Conservation (phyloP, 2,329 filamentous ascomycete species). For the Paecilomyces variotii region DNA sequence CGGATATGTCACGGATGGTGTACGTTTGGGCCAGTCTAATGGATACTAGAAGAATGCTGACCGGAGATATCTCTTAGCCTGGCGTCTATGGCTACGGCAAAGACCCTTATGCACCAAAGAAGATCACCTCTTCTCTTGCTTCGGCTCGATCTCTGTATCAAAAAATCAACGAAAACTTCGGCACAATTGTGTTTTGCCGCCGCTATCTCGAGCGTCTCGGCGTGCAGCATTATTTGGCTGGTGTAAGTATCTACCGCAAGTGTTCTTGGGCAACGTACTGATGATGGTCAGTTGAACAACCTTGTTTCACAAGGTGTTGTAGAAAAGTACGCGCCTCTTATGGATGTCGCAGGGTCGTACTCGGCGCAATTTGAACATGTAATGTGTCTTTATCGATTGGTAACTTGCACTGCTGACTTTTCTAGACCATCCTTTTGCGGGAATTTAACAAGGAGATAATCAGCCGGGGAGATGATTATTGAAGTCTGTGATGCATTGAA, state of each 20-base stretch:
- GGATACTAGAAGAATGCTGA: slow-evolving; percentile 6
- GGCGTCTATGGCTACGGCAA: slow-evolving; percentile 48
- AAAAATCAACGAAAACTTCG: slow-evolving; percentile 55
- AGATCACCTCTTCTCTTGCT: slow-evolving; percentile 34
- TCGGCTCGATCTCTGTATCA: slow-evolving; percentile 51
- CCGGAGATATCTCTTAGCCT: slow-evolving; percentile 20
- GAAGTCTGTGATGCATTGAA: not conserved
- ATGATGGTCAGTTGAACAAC: slow-evolving; percentile 43
- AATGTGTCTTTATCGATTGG: slow-evolving; percentile 9
- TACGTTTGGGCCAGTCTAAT: slow-evolving; percentile 14
- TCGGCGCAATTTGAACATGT: slow-evolving; percentile 58
- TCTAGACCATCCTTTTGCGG: slow-evolving; percentile 32
- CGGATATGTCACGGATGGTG: slow-evolving; percentile 42
- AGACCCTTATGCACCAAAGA: slow-evolving; percentile 28
- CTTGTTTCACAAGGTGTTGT: slow-evolving; percentile 51
- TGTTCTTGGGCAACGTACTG: slow-evolving; percentile 7
- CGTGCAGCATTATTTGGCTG: slow-evolving; percentile 50
- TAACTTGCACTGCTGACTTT: slow-evolving; percentile 1
- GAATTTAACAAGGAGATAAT: slow-evolving; percentile 35
- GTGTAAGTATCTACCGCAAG: slow-evolving; percentile 32
- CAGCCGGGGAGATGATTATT: slow-evolving; percentile 30
- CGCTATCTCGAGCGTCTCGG: slow-evolving; percentile 59
- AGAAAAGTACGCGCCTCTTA: slow-evolving; percentile 49
- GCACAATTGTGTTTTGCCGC: slow-evolving; percentile 53
- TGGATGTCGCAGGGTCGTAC: slow-evolving; percentile 53